Evolutionary conservation across 768 basidiomycete genomes (phyloP).

Genomic region (Lepiota brunneoincarnata): DNA sequence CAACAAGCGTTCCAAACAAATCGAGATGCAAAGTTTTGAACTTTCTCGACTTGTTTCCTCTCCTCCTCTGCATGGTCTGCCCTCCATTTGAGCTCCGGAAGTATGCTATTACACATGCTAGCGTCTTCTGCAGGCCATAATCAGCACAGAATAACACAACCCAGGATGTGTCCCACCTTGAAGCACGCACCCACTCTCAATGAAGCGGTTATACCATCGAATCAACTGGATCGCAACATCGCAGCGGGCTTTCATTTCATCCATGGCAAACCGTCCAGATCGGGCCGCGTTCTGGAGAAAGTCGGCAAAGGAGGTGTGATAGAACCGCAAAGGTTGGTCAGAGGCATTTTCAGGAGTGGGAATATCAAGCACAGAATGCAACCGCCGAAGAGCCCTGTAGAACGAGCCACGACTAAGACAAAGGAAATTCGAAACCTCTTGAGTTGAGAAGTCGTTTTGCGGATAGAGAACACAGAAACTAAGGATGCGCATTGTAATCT

Average conservation of each 20-base stretch:
- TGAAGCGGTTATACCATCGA: no score
- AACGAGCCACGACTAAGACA: background rate
- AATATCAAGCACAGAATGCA: background rate
- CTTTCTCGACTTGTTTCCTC: no score
- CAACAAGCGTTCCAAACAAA: no score
- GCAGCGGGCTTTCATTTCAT: background rate
- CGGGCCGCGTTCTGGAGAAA: background rate
- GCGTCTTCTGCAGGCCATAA: no score
- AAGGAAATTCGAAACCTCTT: background rate
- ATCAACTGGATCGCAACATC: no score
- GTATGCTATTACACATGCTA: no score
- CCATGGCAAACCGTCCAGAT: background rate
- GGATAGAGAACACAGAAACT: background rate
- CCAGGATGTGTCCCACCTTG: no score
- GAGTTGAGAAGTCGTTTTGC: background rate
- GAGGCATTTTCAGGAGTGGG: background rate
- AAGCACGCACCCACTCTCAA: no score
- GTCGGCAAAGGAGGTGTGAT: background rate
- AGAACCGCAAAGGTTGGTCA: background rate
- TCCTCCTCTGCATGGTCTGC: no score
- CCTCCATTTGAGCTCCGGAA: no score
- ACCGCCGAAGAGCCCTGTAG: background rate
- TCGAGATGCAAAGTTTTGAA: no score
- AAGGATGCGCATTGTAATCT: conserved; percentile 6
- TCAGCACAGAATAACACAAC: no score